phyloP scores from a whole-genome alignment of 495 filamentous ascomycete genomes.

The Terfezia claveryi region DNA sequence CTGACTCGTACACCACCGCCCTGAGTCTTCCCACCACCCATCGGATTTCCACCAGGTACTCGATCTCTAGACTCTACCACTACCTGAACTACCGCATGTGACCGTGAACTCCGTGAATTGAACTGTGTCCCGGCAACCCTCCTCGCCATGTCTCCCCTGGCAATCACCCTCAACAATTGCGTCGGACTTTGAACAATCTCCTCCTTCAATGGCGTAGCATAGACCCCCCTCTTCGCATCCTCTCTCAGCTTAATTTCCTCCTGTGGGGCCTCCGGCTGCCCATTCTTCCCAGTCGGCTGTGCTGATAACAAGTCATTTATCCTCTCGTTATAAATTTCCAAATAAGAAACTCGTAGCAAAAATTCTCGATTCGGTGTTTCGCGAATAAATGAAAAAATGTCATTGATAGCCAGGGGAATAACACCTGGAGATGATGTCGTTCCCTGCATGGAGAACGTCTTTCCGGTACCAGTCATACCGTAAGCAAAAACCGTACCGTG shows the following conservation, averaged over 20 bases:
- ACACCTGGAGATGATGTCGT: constrained; percentile 93
- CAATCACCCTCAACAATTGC: constrained; percentile 84
- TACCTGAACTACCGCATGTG: constrained; percentile 95
- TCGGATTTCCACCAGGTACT: constrained; percentile 25
- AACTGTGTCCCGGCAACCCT: constrained; percentile 85
- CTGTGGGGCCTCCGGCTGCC: constrained; percentile 23
- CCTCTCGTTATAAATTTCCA: constrained; percentile 97
- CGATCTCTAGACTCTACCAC: constrained; percentile 93
- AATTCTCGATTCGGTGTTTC: constrained; percentile 92
- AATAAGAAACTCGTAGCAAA: constrained; percentile 83
- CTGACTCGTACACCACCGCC: constrained; percentile 83
- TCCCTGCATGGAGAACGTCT: constrained; percentile 98
- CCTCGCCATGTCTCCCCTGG: constrained; percentile 74
- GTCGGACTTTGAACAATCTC: constrained; percentile 97
- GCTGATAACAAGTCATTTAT: constrained; percentile 84
- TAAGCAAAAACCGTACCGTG: constrained; percentile 97
- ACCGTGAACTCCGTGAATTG: constrained; percentile 87
- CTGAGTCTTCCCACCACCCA: constrained; percentile 37
- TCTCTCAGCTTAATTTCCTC: constrained; percentile 95
- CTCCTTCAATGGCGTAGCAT: constrained; percentile 88
- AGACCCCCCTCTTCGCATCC: constrained; percentile 87
- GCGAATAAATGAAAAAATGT: constrained; percentile 96
- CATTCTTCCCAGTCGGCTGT: constrained; percentile 26
- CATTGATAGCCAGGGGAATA: constrained; percentile 89
- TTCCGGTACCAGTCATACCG: constrained; percentile 96